Conservation (phyloP, 176 grass and related monocot species). For the Avena atlantica region DNA sequence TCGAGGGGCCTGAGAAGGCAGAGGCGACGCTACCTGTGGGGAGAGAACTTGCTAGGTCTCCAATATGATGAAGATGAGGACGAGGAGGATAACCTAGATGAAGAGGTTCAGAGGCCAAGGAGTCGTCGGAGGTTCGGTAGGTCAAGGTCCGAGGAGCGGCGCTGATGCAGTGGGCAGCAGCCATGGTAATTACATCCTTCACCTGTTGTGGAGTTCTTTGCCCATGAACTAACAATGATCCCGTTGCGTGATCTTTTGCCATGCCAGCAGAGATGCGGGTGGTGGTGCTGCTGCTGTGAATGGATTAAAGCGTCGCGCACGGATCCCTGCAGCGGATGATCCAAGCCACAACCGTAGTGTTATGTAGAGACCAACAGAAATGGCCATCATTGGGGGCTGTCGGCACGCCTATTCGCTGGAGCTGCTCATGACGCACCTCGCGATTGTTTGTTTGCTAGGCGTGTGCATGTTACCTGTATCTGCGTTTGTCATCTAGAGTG, state of each 20-base stretch:
- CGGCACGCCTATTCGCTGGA: background rate
- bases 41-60: constrained; percentile 79
- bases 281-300: background rate
- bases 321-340: background rate
- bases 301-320: background rate
- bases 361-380: background rate
- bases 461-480: background rate
- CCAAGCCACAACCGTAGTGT: background rate
- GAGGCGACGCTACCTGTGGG: constrained; percentile 77
- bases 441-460: background rate
- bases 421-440: background rate
- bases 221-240: constrained; percentile 42
- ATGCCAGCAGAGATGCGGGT: constrained; percentile 21
- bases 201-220: constrained; percentile 32
- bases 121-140: constrained; percentile 61
- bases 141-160: constrained; percentile 60
- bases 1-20: constrained; percentile 59
- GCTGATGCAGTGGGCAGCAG: constrained; percentile 4
- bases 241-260: constrained; percentile 28
- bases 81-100: constrained; percentile 50
- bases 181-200: constrained; percentile 43
- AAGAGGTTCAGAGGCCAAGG: constrained; percentile 67
- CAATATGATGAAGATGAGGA: constrained; percentile 51
- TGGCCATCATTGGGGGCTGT: background rate
- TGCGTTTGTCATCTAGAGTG: constrained; percentile 34